Evolutionary conservation across 306 rosid genomes (phyloP).

Genomic region (Castanopsis chinensis): DNA sequence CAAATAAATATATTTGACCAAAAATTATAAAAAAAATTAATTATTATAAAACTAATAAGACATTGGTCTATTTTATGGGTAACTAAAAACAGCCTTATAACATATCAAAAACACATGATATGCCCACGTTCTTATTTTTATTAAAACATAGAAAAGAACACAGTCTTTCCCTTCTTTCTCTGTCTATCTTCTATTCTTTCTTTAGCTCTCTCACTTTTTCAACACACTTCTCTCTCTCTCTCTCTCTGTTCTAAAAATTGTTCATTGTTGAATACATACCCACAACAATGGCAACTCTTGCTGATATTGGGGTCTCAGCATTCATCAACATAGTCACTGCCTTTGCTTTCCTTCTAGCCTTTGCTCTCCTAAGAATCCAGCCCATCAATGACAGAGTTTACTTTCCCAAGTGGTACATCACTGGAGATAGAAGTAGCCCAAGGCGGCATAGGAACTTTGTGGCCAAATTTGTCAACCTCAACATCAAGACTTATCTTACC

Average conservation of each 20-base stretch:
- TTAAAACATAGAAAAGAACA: slow-evolving; percentile 25
- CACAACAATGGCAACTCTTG: slow-evolving; percentile 71
- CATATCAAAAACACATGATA: slow-evolving; percentile 19
- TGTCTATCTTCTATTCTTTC: neutral
- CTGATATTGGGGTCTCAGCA: slow-evolving; percentile 91
- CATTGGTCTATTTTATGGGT: no score
- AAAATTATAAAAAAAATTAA: neutral
- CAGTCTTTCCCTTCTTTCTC: slow-evolving; percentile 23
- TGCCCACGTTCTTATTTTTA: slow-evolving; percentile 6
- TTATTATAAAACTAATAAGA: neutral
- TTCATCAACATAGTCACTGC: slow-evolving; percentile 70
- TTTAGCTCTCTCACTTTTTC: neutral
- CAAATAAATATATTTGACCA: no score
- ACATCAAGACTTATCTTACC: slow-evolving; percentile 67
- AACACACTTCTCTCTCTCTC: slow-evolving; percentile 7
- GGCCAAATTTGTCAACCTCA: slow-evolving; percentile 79
- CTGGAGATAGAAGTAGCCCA: slow-evolving; percentile 70
- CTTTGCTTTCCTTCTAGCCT: slow-evolving; percentile 77
- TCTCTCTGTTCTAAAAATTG: neutral
- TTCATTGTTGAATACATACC: neutral
- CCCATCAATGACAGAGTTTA: slow-evolving; percentile 92
- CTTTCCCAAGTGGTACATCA: slow-evolving; percentile 86
- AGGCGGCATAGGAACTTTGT: slow-evolving; percentile 64
- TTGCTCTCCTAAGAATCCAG: slow-evolving; percentile 81
- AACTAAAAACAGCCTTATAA: slow-evolving; percentile 13